Base-by-base conservation (phyloP, 257 asterid species). In the Plantago major region DNA sequence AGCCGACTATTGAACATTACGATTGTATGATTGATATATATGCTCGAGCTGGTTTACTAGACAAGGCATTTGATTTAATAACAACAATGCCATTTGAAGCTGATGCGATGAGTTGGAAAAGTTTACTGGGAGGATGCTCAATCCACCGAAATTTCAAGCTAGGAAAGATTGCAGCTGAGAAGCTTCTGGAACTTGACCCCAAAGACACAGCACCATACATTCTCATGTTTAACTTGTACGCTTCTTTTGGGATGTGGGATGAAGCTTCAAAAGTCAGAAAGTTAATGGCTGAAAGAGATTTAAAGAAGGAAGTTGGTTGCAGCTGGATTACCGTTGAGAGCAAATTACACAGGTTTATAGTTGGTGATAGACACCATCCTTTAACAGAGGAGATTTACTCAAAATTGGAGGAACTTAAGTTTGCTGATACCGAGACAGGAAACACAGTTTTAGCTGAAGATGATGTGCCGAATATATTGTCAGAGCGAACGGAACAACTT, bases 61-160 rank as follows among this genome's bases (percentile, higher is more conserved):
- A 69, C 76, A 80, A 46, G 65, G 97, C 97, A 15, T 79, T 68
- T 65, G 80, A 77, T 54, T 67, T 90, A 46, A 67, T 87, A 17
- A 57, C 5, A 64, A 67, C 66, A 64, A 78, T 46, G 76, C 71
- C 63, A 1, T 77, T 58, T 33, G 77, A 79, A 38, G 74, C 74
- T 12, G 81, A 75, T 66, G 83, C 75, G 66, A 92, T 90, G 40
- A 92, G 83, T 65, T 90, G 97, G 97, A 82, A 95, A 59, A 73
- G 85, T 57, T 82, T 87, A 59, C 76, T 90, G 58, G 84, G 88
- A 6, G 88, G 95, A 9, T 90, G 95, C 72, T 72, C 70, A 53
- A 74, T 55, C 51, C 80, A 75, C 50, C 74, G 68, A 67, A 86
- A 90, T 52, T 70, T 81, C 64, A 65, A 61, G 40, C 46, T 87